A percentile compares a stretch with the other conserved stretches of the same genome.
These are phyloP conservation scores for Yamadazyma kanchanaburiensis DNA, from an alignment of 1,139 yeast genomes.

Conservation along the genomic window DNA sequence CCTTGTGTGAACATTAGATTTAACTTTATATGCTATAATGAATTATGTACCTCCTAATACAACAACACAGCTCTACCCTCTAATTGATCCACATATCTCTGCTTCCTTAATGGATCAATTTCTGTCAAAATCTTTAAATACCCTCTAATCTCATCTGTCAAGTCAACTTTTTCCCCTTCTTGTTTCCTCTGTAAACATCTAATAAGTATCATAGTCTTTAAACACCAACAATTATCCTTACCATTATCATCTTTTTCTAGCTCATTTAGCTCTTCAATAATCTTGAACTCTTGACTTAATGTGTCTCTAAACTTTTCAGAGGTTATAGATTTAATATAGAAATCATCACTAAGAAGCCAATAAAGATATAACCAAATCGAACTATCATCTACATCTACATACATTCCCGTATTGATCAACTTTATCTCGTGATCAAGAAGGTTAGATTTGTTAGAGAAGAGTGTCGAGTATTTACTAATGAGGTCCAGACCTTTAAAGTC, in stretches of 20 bases:
- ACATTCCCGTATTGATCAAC: slow-evolving; percentile 77
- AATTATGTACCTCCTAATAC: slow-evolving; percentile 2
- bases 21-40: no score
- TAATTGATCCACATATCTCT: slow-evolving; percentile 51
- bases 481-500: slow-evolving; percentile 17
- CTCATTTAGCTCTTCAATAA: slow-evolving; percentile 54
- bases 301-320: slow-evolving; percentile 20
- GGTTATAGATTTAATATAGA: slow-evolving; percentile 34
- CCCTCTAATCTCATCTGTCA: slow-evolving; percentile 23
- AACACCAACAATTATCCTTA: slow-evolving; percentile 68
- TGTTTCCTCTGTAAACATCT: slow-evolving; percentile 26
- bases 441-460: slow-evolving; percentile 22
- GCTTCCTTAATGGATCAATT: slow-evolving; percentile 69
- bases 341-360: slow-evolving; percentile 68
- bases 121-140: slow-evolving; percentile 42
- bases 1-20: slow-evolving; percentile 9
- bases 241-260: slow-evolving; percentile 58
- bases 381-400: slow-evolving; percentile 91
- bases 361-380: slow-evolving; percentile 87
- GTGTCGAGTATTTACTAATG: slow-evolving; percentile 7
- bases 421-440: slow-evolving; percentile 60
- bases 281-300: slow-evolving; percentile 35
- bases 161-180: slow-evolving; percentile 4
- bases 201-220: slow-evolving; percentile 51
- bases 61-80: slow-evolving; percentile 11